Conservation (phyloP, 1,139 yeast genomes). For the Magnusiomyces fungicola region DNA sequence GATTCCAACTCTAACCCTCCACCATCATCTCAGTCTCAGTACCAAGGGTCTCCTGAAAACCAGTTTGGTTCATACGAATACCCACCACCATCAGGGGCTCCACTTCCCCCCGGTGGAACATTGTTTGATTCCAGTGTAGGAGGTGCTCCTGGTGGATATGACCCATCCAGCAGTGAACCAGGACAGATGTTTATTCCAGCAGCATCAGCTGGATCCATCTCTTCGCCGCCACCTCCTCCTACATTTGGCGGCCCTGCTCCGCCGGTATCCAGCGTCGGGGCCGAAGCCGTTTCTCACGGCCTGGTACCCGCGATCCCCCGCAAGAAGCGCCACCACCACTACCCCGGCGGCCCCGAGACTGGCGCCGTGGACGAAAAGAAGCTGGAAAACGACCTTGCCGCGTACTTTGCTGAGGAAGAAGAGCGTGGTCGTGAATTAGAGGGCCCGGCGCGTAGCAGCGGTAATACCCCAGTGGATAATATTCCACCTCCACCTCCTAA, state of each 20-base stretch:
- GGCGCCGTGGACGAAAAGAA: not conserved
- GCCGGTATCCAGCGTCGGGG: conserved; percentile 7
- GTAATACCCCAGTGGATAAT: no score
- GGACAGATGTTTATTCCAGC: not conserved
- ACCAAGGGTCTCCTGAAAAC: no score
- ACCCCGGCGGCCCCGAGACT: conserved; percentile 3
- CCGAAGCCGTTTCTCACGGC: not conserved
- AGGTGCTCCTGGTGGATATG: no score
- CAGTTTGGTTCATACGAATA: no score
- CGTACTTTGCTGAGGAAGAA: conserved; percentile 35
- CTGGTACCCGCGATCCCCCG: not conserved
- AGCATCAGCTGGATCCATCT: conserved; percentile 6
- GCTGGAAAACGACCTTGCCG: conserved; percentile 23
- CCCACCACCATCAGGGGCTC: no score
- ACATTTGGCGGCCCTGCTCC: conserved; percentile 11
- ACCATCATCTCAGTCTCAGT: no score
- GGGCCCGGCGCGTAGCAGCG: no score
- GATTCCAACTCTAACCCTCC: not conserved
- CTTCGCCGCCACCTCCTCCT: conserved; percentile 10
- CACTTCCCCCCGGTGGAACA: conserved; percentile 31
- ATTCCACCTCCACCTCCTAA: no score
- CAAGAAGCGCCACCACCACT: conserved; percentile 12
- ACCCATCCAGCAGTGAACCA: not conserved
- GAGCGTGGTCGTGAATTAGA: conserved; percentile 26
- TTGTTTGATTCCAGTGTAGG: no score